Base-by-base conservation (phyloP, 345 rosid genomes). In the Balakata baccata region DNA sequence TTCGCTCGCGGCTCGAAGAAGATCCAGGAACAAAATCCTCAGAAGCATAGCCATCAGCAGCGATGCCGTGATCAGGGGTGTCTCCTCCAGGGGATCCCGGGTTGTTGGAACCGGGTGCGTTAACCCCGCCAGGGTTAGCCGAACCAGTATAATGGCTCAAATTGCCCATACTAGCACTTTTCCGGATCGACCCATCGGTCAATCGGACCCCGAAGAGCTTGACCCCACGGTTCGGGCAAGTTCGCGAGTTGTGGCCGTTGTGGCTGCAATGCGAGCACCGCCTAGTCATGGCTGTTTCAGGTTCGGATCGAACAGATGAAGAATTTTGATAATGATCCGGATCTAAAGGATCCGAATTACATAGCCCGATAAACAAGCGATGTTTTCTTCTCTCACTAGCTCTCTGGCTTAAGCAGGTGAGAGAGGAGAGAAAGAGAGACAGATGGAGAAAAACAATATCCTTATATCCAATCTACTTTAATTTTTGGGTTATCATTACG, bases 1-100 rank as follows among this genome's bases (percentile, higher is more conserved):
- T 95, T 67, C 97, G 87, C 79, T 95, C 96, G 47, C 98, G 91
- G 81, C 94, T 87, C 7, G 98, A 89, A 37, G 98, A 88, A 52
- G 98, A 92, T 22, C 98, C 99, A 37, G 97, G 85, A 68, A 95
- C 96, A 69, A 91, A 91, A 79, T 95, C 99, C 81, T 95, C 99
- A 4, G 98, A 95, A 69, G 97, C 98, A 61, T 92, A 95, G 4
- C 99, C 98, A 67, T 87, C 93, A 10, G 85, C 88, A 16, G 70
- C 81, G 53, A 82, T 89, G 6, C 75, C 82, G 77, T 91, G 98
- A 85, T 92, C 98, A 39, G 87, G 89, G 22, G 62, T 45, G 74
- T 75, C 23, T 84, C 91, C 34, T 6, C 83, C 90, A 9, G 93
- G 94, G 13, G 97, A 91, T 81, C 82, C 88, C 8, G 90, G 86